Conservation (phyloP, 805 yeast genomes). For the Saturnispora besseyi region DNA sequence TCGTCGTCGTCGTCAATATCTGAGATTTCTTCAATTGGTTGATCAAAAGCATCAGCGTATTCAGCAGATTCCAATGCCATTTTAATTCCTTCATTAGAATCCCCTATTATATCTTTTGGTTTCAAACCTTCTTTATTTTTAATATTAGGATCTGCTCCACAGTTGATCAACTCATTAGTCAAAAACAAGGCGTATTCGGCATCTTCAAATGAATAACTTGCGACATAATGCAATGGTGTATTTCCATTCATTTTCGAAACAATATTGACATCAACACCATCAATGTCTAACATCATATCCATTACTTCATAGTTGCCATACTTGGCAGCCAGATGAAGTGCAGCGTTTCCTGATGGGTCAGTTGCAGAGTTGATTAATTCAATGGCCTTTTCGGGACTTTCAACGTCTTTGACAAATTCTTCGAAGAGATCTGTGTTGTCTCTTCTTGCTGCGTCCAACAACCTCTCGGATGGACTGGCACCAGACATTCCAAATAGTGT, state of each 20-base stretch:
- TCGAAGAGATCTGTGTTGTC: constrained; percentile 72
- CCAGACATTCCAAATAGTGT: constrained; percentile 3
- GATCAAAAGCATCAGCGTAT: constrained; percentile 45
- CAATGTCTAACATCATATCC: constrained; percentile 74
- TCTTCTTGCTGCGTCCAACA: constrained; percentile 80
- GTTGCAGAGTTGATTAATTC: constrained; percentile 56
- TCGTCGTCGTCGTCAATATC: constrained; percentile 28
- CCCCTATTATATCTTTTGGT: constrained; percentile 58
- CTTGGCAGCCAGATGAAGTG: constrained; percentile 73
- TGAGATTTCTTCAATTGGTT: constrained; percentile 29
- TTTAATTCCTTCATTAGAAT: constrained; percentile 46
- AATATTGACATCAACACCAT: constrained; percentile 88
- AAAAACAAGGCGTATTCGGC: constrained; percentile 78
- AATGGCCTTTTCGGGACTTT: constrained; percentile 32
- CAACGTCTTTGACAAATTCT: constrained; percentile 34
- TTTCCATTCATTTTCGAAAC: constrained; percentile 61
- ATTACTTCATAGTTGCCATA: constrained; percentile 82
- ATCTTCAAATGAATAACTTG: constrained; percentile 63
- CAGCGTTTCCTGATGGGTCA: constrained; percentile 71
- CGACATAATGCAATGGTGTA: constrained; percentile 86
- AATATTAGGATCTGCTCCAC: constrained; percentile 75
- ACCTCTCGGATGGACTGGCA: constrained; percentile 68
- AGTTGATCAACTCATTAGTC: constrained; percentile 75
- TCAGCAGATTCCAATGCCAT: constrained; percentile 76
- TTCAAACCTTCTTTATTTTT: constrained; percentile 55